Conservation (phyloP, 106 monocot genomes). For the Narthecium ossifragum region DNA sequence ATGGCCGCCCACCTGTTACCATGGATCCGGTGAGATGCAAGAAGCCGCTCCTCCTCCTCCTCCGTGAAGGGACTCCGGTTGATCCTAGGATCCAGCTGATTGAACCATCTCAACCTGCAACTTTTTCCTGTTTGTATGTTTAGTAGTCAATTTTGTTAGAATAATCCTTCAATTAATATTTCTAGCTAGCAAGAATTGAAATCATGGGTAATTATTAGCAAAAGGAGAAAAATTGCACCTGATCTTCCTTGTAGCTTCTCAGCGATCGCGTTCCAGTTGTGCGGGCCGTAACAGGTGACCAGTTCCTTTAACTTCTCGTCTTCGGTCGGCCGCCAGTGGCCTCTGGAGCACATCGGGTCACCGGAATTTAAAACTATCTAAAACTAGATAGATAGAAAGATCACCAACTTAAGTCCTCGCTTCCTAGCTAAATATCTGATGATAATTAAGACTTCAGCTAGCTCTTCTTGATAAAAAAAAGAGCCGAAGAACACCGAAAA, state of each 20-base stretch:
- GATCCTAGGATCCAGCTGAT: constrained; percentile 81
- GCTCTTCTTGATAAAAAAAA: too few species aligned
- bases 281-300: constrained; percentile 43
- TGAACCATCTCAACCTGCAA: constrained; percentile 89
- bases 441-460: too few species aligned
- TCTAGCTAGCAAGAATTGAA: not conserved
- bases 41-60: constrained; percentile 66
- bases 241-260: constrained; percentile 70
- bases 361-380: too few species aligned
- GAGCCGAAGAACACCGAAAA: too few species aligned
- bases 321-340: constrained; percentile 62
- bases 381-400: not conserved
- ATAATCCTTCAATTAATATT: not conserved
- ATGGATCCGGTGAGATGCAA: constrained; percentile 59
- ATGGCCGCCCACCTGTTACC: constrained; percentile 80
- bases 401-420: too few species aligned
- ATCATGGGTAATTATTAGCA: not conserved
- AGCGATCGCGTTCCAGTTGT: constrained; percentile 67
- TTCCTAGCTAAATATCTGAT: too few species aligned
- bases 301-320: constrained; percentile 62
- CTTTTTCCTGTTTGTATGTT: constrained; percentile 53
- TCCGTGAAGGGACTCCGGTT: constrained; percentile 72
- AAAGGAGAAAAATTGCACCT: constrained; percentile 21
- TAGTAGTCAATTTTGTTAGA: not conserved
- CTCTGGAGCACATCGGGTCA: constrained; percentile 46